Base-by-base conservation (phyloP, 192 early-diverging fungal genomes). In the Mortierella claussenii region DNA sequence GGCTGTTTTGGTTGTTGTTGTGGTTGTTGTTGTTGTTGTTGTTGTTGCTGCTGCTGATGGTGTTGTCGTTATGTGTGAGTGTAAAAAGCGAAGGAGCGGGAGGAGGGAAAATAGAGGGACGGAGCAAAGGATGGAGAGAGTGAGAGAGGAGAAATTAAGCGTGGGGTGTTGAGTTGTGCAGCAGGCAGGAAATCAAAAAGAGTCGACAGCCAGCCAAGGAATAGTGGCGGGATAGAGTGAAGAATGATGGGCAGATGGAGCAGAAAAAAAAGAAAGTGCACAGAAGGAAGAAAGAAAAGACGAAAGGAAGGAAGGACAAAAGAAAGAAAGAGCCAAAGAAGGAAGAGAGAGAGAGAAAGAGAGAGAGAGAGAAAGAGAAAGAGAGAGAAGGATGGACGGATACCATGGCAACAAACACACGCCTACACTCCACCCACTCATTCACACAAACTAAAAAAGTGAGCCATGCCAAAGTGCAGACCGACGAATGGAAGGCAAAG, bases 221-320 rank as follows among this genome's bases (percentile, higher is more conserved):
- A 46, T 23, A 26, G 46, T 23, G 36, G 48, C 2, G 48, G n/a
- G 46, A 65, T 5, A 1, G 5, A 36, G 33, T 21, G n/a, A 34
- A 6, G 23, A 37, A 46, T 13, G 27, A 20, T 42, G n/a, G 49
- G 23, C 10, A 33, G 20, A 40, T 15, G 27, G 36, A 23, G 47
- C 7, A 8, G 24, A 32, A 24, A 4, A 49, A 45, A 55, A 45
- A 6, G 34, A 44, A 27, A 42, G 55, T 10, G 34, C 46, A 21
- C 0, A 43, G n/a, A 32, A 15, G 48, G 37, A 37, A 65, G 36
- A 54, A 43, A 30, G 49, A 17, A 48, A 23, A 55, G 63, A 31
- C 1, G 23, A 27, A 53, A 54, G 2, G 23, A 63, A 43, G 18
- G 26, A 40, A 56, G 23, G 34, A 34, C n/a, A 34, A 48, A 48